Base-by-base conservation (phyloP, 2,329 filamentous ascomycete genomes). In the Ascochyta koolunga region DNA sequence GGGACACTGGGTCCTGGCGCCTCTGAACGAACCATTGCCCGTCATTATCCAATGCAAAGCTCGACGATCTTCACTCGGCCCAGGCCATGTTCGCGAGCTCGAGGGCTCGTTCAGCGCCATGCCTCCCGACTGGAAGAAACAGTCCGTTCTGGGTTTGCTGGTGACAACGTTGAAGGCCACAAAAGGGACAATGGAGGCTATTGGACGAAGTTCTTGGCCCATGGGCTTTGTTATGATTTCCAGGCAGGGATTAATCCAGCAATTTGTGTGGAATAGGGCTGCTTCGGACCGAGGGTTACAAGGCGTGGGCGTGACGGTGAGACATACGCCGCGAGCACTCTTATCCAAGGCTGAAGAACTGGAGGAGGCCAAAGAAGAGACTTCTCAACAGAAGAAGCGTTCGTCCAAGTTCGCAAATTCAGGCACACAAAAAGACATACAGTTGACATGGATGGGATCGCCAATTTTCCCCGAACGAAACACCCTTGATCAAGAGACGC, bases 91-190 rank as follows among this genome's bases (percentile, higher is more conserved):
- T 8, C 83, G 90, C n/a, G 90, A 93, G 76, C 81, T 93, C 3
- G 89, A 91, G 68, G 93, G 93, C 3, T 85, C 91, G 0, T 89
- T 95, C 67, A 81, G 82, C 1, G 87, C 86, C 11, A 89, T 90
- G 6, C 92, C 91, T 1, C 77, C 82, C 0, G 88, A 87, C 0
- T 96, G 90, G 89, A 80, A 86, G 47, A 84, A 83, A 0, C 71
- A 79, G 1, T 86, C 89, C 5, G 73, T 75, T 2, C 71, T 96
- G 29, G 93, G 86, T 0, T 67, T 96, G 15, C 75, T 97, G 48
- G 88, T 89, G 21, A 83, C 86, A 3, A 85, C 87, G 59, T 80
- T 82, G 56, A 80, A 86, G 47, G 89, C 91, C 27, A 96, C 92
- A 0, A 89, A 86, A 67, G 93, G 93, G 1, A 86, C 96, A 3